These are phyloP conservation scores for Hymenoscyphus fructigenus DNA, from an alignment of 2,329 filamentous ascomycete species.

Conservation along the genomic window DNA sequence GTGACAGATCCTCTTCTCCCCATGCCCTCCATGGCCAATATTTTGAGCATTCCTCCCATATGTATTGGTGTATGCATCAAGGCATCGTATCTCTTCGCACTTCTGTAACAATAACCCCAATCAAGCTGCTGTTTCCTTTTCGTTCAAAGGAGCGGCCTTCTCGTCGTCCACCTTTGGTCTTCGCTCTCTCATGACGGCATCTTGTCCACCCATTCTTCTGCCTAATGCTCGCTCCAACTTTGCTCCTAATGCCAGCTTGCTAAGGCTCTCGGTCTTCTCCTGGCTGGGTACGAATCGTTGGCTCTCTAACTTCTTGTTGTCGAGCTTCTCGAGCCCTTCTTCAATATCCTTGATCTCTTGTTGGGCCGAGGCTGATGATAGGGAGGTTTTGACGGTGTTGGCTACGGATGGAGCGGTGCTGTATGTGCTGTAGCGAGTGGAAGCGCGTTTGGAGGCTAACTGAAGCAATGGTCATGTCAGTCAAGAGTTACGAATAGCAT, in stretches of 20 bases:
- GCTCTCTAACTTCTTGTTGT: slow-evolving; percentile 65
- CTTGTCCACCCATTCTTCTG: slow-evolving; percentile 68
- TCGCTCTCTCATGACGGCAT: slow-evolving; percentile 59
- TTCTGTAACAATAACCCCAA: not conserved
- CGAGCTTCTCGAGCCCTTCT: slow-evolving; percentile 64
- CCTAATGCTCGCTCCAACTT: slow-evolving; percentile 70
- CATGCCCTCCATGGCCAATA: not conserved
- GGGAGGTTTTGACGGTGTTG: slow-evolving; percentile 38
- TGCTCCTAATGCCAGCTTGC: slow-evolving; percentile 70
- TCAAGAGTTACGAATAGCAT: slow-evolving; percentile 17
- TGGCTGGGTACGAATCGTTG: slow-evolving; percentile 66
- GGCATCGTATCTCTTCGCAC: not conserved
- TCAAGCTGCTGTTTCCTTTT: slow-evolving; percentile 17
- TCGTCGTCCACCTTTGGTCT: slow-evolving; percentile 22
- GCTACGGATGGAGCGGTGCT: slow-evolving; percentile 47
- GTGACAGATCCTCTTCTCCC: not conserved
- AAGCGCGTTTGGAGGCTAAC: slow-evolving; percentile 47
- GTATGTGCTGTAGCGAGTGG: slow-evolving; percentile 53
- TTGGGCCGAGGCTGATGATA: slow-evolving; percentile 34
- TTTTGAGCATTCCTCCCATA: not conserved
- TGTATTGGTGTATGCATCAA: slow-evolving; percentile 1
- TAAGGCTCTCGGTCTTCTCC: slow-evolving; percentile 67
- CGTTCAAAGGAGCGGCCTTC: slow-evolving; percentile 12
- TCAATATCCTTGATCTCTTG: slow-evolving; percentile 60
- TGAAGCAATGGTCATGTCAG: slow-evolving; percentile 27